These are phyloP conservation scores for Glycyrrhiza uralensis DNA, from an alignment of 306 rosid species.

Conservation along the genomic window DNA sequence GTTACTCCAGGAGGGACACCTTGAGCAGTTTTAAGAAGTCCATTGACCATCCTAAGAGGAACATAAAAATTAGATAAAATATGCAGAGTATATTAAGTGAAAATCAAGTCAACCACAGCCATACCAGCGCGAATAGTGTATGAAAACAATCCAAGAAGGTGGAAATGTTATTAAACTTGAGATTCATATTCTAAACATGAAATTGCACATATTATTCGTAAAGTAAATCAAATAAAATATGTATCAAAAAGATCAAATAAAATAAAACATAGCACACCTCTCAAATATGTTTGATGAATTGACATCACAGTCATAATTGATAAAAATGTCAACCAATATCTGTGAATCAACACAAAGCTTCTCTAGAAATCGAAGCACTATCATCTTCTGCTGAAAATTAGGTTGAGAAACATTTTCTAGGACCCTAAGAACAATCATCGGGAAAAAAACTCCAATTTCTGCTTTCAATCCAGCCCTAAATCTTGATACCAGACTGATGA, in stretches of 20 bases:
- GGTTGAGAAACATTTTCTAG: slow-evolving; percentile 96
- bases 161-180: slow-evolving; percentile 19
- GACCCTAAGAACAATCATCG: slow-evolving; percentile 98
- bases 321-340: slow-evolving; percentile 93
- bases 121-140: neutral
- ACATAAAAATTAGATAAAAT: slow-evolving; percentile 21
- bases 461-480: slow-evolving; percentile 98
- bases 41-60: slow-evolving; percentile 91
- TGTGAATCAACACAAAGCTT: slow-evolving; percentile 92
- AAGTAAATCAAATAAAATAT: slow-evolving; percentile 17
- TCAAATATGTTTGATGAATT: slow-evolving; percentile 98
- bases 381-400: slow-evolving; percentile 98
- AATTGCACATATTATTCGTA: neutral
- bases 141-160: neutral
- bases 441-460: slow-evolving; percentile 98
- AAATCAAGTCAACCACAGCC: slow-evolving; percentile 22
- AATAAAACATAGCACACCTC: slow-evolving; percentile 57
- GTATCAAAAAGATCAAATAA: neutral
- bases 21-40: slow-evolving; percentile 99
- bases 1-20: slow-evolving; percentile 95
- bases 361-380: slow-evolving; percentile 93
- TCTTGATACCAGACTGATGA: slow-evolving; percentile 96
- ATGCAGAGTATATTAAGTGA: slow-evolving; percentile 3
- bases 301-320: slow-evolving; percentile 98
- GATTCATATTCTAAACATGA: slow-evolving; percentile 9